Evolutionary conservation across 2,329 filamentous ascomycete genomes (phyloP).

Genomic region (Diaporthe citrichinensis): DNA sequence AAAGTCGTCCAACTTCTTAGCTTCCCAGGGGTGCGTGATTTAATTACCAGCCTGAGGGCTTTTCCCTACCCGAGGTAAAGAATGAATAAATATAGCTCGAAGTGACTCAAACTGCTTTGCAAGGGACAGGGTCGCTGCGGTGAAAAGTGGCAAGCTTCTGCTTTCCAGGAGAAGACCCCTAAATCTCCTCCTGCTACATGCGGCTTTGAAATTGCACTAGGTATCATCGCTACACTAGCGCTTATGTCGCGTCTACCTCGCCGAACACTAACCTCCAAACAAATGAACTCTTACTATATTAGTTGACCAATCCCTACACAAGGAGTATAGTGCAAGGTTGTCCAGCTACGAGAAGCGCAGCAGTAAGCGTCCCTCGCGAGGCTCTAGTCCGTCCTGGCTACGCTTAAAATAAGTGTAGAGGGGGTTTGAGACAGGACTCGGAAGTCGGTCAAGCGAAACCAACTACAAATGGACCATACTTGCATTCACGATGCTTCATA

Average conservation of each 20-base stretch:
- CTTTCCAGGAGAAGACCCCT: not conserved
- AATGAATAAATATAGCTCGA: too few species aligned
- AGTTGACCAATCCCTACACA: not conserved
- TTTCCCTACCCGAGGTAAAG: too few species aligned
- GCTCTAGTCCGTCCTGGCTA: not conserved
- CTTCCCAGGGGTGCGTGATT: too few species aligned
- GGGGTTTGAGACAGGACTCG: not conserved
- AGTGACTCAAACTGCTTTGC: too few species aligned
- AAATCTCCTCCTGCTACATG: too few species aligned
- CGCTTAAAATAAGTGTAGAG: not conserved
- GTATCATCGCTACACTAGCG: not conserved
- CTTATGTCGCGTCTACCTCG: not conserved
- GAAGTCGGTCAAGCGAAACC: not conserved
- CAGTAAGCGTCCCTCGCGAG: not conserved
- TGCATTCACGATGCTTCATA: not conserved
- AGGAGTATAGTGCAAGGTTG: not conserved
- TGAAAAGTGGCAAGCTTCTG: not conserved
- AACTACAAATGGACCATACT: not conserved
- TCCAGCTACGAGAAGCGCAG: not conserved
- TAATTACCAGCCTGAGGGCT: too few species aligned
- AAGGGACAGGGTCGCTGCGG: too few species aligned
- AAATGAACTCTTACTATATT: not conserved
- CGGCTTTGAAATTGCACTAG: not conserved
- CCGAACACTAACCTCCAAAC: not conserved
- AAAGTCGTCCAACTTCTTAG: too few species aligned